Conservation (phyloP, 2,329 filamentous ascomycete genomes). For the Fusarium oligoseptatum region DNA sequence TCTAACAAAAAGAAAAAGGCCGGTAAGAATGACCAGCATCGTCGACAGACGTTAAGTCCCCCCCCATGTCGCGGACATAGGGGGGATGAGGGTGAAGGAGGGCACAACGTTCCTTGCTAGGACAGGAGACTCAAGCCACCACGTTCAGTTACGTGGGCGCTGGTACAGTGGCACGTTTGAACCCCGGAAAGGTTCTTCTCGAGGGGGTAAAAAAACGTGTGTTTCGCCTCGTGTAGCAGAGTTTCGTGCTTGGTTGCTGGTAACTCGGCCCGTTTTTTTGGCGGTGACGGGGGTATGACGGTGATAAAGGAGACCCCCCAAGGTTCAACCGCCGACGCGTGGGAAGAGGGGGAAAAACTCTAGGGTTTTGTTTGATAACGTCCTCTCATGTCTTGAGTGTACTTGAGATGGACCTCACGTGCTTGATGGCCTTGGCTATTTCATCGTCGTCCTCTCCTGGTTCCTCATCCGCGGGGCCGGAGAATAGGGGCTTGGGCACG, state of each 20-base stretch:
- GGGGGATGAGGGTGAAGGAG: conserved; percentile 4
- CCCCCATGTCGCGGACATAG: conserved; percentile 33
- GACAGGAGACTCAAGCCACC: neutral
- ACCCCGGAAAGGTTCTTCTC: conserved; percentile 1
- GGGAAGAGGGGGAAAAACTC: neutral
- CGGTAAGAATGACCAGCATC: conserved; percentile 32
- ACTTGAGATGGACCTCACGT: conserved; percentile 50
- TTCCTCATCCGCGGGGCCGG: conserved; percentile 33
- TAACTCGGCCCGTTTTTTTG: conserved; percentile 6
- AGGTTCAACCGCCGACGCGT: conserved; percentile 22
- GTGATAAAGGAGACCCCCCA: conserved; percentile 19
- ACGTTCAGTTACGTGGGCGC: neutral
- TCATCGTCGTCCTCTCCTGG: conserved; percentile 50
- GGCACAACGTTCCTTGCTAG: neutral
- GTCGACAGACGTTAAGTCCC: conserved; percentile 30
- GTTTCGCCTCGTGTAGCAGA: conserved; percentile 17
- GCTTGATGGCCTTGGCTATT: conserved; percentile 47
- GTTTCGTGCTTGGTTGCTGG: neutral
- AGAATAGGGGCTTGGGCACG: conserved; percentile 48
- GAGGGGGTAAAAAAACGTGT: neutral
- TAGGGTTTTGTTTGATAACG: neutral
- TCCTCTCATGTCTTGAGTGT: conserved; percentile 44
- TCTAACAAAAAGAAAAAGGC: conserved; percentile 9
- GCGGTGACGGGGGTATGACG: conserved; percentile 19
- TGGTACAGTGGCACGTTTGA: neutral